Evolutionary conservation across 441 rosid genomes (phyloP).

Genomic region (Iberis amara): DNA sequence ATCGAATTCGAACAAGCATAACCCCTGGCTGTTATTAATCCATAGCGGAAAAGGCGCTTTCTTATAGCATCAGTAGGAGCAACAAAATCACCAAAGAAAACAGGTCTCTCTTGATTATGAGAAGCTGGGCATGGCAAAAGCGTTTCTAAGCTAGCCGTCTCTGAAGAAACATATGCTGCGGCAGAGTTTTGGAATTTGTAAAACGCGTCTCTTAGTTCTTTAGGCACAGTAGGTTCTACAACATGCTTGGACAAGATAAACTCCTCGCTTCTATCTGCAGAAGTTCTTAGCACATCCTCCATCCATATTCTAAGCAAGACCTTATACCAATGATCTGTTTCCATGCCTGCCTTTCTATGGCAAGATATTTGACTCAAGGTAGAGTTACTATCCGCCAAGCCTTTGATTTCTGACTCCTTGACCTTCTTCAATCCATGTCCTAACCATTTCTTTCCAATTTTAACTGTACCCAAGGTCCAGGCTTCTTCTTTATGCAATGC

Average conservation of each 20-base stretch:
- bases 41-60: slow-evolving; percentile 70
- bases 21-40: slow-evolving; percentile 59
- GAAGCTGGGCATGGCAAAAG: slow-evolving; percentile 49
- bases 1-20: slow-evolving; percentile 41
- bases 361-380: slow-evolving; percentile 79
- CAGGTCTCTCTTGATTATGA: slow-evolving; percentile 25
- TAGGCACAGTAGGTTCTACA: slow-evolving; percentile 72
- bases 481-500: slow-evolving; percentile 73
- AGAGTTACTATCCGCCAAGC: slow-evolving; percentile 61
- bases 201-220: slow-evolving; percentile 64
- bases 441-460: slow-evolving; percentile 88
- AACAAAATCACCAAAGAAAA: slow-evolving; percentile 42
- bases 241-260: slow-evolving; percentile 59
- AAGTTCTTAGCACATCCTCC: slow-evolving; percentile 50
- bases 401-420: slow-evolving; percentile 88
- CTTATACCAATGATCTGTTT: slow-evolving; percentile 96
- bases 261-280: slow-evolving; percentile 52
- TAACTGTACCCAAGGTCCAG: slow-evolving; percentile 67
- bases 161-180: slow-evolving; percentile 66
- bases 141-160: slow-evolving; percentile 56
- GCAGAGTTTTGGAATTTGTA: slow-evolving; percentile 61
- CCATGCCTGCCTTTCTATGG: slow-evolving; percentile 73
- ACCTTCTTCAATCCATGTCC: slow-evolving; percentile 88
- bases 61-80: slow-evolving; percentile 68
- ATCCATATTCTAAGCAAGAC: slow-evolving; percentile 68